Base-by-base conservation (phyloP, 371 early-diverging fungal species). In the Sporodiniella umbellata region DNA sequence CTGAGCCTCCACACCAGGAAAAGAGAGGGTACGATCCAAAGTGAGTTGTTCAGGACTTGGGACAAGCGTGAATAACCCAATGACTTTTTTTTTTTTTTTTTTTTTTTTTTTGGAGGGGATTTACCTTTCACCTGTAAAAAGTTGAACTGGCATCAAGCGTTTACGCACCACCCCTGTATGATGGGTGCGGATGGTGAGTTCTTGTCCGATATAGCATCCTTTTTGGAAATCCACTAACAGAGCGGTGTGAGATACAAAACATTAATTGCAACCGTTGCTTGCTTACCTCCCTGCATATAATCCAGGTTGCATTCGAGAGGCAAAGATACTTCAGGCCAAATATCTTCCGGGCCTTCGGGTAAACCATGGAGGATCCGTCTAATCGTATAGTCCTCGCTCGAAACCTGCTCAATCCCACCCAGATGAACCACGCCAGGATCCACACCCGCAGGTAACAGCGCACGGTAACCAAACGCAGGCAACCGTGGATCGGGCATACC, bases 181-280 rank as follows among this genome's bases (percentile, higher is more conserved):
- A 50, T 95, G 85, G 7, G 96, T 98, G 40, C 98, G 83, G 64
- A 96, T 96, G 0, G 96, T 95, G 56, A 98, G 77, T 69, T 98
- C 99, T 65, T 98, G 98, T 8, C 99, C 99, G 22, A 96, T 81
- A 59, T 98, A 98, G 70, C 99, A 98, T 1, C 99, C 99, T 72
- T 98, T 98, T 48, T 81, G 73, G 72, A 95, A 97, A 67, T 95
- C 93, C 48, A 98, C 94, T 89, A 45, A 35, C 18, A 33, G n/a
- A n/a, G n/a, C n/a, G n/a, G n/a, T n/a, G n/a, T n/a, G n/a, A n/a
- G n/a, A n/a, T n/a, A n/a, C n/a, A n/a, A n/a, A n/a, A n/a, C n/a
- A n/a, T n/a, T n/a, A n/a, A n/a, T n/a, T n/a, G n/a, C n/a, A n/a
- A n/a, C n/a, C n/a, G n/a, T n/a, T n/a, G n/a, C n/a, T n/a, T n/a